Conservation (phyloP, 805 yeast species). For the Cyberlindnera euphorbiae region DNA sequence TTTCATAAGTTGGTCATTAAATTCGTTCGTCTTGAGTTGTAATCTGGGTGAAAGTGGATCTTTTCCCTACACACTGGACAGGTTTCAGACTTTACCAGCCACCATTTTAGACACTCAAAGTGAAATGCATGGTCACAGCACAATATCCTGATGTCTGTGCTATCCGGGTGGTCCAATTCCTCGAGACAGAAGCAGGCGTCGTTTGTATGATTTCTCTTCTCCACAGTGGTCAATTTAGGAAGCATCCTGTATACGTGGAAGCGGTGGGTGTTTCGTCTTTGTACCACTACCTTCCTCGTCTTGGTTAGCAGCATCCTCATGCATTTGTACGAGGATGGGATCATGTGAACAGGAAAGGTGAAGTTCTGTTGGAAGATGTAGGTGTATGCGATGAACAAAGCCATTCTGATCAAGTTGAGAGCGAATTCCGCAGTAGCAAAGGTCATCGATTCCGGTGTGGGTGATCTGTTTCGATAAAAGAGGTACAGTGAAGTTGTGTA, state of each 20-base stretch:
- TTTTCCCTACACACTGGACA: conserved; percentile 23
- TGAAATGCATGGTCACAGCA: conserved; percentile 21
- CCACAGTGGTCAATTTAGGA: no score
- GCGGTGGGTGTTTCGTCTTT: conserved; percentile 8
- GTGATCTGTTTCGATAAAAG: conserved; percentile 1
- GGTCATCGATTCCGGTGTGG: conserved; percentile 2
- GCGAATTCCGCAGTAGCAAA: conserved; percentile 8
- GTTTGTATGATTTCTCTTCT: conserved; percentile 2
- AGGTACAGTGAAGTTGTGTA: conserved; percentile 4
- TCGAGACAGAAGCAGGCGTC: conserved; percentile 21
- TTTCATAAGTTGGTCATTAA: background rate
- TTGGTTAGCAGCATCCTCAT: conserved; percentile 18
- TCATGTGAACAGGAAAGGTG: conserved; percentile 12
- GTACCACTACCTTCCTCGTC: conserved; percentile 14
- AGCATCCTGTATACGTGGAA: conserved; percentile 9
- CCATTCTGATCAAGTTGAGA: conserved; percentile 12
- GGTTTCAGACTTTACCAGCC: conserved; percentile 20
- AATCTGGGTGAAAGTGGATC: conserved; percentile 4
- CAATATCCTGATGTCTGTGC: conserved; percentile 10
- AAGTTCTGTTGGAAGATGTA: conserved; percentile 13
- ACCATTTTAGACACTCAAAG: conserved; percentile 20
- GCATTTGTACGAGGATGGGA: conserved; percentile 18
- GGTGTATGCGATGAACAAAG: conserved; percentile 13
- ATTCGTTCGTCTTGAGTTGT: background rate
- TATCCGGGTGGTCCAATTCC: background rate